Base-by-base conservation (phyloP, 2,329 filamentous ascomycete genomes). In the Tolypocladium album region DNA sequence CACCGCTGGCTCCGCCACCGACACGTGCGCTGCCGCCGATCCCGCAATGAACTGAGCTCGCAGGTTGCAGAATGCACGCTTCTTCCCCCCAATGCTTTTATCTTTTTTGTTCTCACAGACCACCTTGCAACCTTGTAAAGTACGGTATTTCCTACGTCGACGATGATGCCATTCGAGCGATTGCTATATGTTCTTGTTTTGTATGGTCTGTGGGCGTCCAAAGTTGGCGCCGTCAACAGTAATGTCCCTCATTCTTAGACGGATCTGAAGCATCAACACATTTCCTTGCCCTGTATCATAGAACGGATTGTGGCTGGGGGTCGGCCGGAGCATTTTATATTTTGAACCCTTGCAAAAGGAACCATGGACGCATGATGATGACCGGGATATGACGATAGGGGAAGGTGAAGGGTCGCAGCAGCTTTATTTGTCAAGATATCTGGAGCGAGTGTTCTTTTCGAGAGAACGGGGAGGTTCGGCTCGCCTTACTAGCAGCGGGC, bases 21-120 rank as follows among this genome's bases (percentile, higher is more conserved):
- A 82, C 74, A 13, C 78, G 77, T 63, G 81, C 82, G 17, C 73
- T 85, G 27, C 82, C 82, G 22, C 82, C 82, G 0, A 75, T 83
- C 45, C 81, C 81, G 5, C 70, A 66, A 52, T 74, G 71, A 15
- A 13, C 60, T 27, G 42, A 52, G n/a, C 17, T 36, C 2, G 42
- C 42, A 27, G 24, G 59, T 4, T 62, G 45, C 57, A n/a, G 17
- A 4, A 17, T 31, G 56, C 22, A 52, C 13, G 12, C 3, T 7
- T 36, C 17, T 20, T 42, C 1, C 17, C 3, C 27, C 27, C 27
- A 3, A 3, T 31, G 3, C 20, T 4, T 52, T 27, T 52, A 5
- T 38, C 22, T 34, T 9, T 24, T 17, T 42, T 2, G 8, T 38
- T 47, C 2, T 17, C 12, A 43, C 24, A 12, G 27, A 12, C 36